Base-by-base conservation (phyloP, 1,139 yeast species). In the Saccharomyces hybrid region DNA sequence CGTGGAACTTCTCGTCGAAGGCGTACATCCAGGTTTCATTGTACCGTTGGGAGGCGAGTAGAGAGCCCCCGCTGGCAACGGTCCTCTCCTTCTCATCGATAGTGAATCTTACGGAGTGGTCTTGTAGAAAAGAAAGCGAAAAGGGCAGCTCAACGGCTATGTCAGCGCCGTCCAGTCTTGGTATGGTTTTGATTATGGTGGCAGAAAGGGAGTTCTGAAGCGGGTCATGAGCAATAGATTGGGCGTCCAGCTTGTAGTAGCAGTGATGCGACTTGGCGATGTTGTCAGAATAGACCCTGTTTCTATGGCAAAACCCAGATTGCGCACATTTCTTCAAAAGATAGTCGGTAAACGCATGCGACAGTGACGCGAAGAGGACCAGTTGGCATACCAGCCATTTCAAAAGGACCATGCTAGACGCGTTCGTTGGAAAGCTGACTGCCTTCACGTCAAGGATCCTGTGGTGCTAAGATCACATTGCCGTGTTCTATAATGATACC, bases 231-330 rank as follows among this genome's bases (percentile, higher is more conserved):
- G 64, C 54, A 0, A 84, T 57, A 0, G 80, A 67, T 0, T 63
- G 57, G 2, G 73, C 61, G 57, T 81, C 84, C 38, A 91, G 65
- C 1, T 75, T 61, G 66, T 90, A 91, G 20, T 81, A 79, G 1
- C 83, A 71, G 27, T 63, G 64, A 58, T 73, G 68, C 1, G 66
- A 59, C 5, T 65, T 62, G 1, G 67, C 58, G 14, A 85, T 76
- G 51, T 76, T 70, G n/a, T 68, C 64, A 1, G 95, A 91, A 68
- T 79, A 90, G 57, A 81, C 82, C 53, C 95, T 73, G 64, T 93
- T 89, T 66, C 99, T 77, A 51, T 78, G 73, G 68, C 99, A 93
- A 67, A 93, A 91, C 7, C 97, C 95, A 23, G 91, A 80, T 62
- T 87, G 84, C 9, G 76, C 82, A 71, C 99, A 93, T 14, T 79